Base-by-base conservation (phyloP, 2,329 filamentous ascomycete species). In the Colletotrichum sp. region DNA sequence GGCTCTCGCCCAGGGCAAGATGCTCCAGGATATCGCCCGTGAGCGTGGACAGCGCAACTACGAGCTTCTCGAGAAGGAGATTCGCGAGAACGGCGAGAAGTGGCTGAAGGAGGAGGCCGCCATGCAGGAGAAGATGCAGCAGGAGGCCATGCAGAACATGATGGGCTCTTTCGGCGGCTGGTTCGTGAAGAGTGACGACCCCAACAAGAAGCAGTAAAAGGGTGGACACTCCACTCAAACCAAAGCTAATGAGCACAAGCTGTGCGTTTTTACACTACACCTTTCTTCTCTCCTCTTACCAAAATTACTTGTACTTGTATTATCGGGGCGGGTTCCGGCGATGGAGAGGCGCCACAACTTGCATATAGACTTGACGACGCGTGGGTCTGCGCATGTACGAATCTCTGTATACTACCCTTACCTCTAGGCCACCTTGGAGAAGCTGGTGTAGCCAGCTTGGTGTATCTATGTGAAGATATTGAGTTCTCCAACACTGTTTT, bases 51-150 rank as follows among this genome's bases (percentile, higher is more conserved):
- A 96, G 86, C 93, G 94, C 84, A 94, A 96, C 85, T 99, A 99
- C 86, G 92, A 98, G 88, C 87, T 93, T 79, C 90, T 99, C 77
- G 96, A 99, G 85, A 93, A 93, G 86, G 94, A 98, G 87, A 98
- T 99, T 80, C 91, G 94, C 63, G 94, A 98, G 85, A 97, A 99
- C 83, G 97, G 96, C 68, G 95, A 96, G 84, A 95, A 96, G 87
- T 98, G 96, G 95, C 89, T 99, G 80, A 96, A 96, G 88, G 96
- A 99, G 85, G 96, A 98, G 89, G 94, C 94, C 59, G 93, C 93
- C 65, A 92, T 95, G 83, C 94, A 96, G 87, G 96, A 98, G 89
- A 96, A 95, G 88, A 90, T 93, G 78, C 94, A 96, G 85, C 94
- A 98, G 82, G 96, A 98, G 86, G 94, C 94, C 80, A 96, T 98